Evolutionary conservation across 306 rosid genomes (phyloP).

Genomic region (Sphenostylis stenocarpa): DNA sequence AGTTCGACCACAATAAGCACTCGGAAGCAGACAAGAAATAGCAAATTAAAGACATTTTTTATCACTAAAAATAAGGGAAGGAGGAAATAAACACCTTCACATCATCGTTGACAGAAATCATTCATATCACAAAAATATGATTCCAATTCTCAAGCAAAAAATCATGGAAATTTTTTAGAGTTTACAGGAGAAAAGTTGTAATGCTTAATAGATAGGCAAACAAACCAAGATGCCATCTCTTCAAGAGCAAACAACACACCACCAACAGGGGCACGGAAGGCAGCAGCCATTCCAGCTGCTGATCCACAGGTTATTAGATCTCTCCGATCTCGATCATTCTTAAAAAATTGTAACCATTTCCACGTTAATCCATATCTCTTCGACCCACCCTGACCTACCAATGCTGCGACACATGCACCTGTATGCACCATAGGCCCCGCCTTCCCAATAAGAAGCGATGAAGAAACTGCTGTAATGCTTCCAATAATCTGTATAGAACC

Average conservation of each 20-base stretch:
- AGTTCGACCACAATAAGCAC: background rate
- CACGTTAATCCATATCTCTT: constrained; percentile 68
- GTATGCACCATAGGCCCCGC: constrained; percentile 99
- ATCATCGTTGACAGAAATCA: background rate
- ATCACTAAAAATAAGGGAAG: background rate
- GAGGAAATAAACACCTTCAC: background rate
- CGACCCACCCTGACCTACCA: constrained; percentile 89
- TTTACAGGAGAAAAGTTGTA: constrained; percentile 17
- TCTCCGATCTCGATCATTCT: constrained; percentile 86
- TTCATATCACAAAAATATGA: constrained; percentile 17
- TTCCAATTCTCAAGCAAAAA: constrained; percentile 13
- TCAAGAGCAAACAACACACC: constrained; percentile 93
- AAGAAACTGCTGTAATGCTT: constrained; percentile 85
- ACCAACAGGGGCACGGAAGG: constrained; percentile 95
- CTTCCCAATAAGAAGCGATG: constrained; percentile 83
- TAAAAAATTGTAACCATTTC: constrained; percentile 77
- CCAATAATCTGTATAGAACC: constrained; percentile 71
- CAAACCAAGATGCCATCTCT: constrained; percentile 94
- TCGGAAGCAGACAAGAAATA: background rate
- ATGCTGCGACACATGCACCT: constrained; percentile 89
- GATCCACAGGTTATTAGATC: constrained; percentile 88
- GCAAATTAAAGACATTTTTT: background rate
- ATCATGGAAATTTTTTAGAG: background rate
- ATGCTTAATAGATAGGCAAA: constrained; percentile 20
- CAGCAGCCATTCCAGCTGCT: constrained; percentile 96